A percentile compares a stretch with the other conserved stretches of the same genome.
Evolutionary conservation across 306 rosid species (phyloP).

Genomic region (Corylus avellana): DNA sequence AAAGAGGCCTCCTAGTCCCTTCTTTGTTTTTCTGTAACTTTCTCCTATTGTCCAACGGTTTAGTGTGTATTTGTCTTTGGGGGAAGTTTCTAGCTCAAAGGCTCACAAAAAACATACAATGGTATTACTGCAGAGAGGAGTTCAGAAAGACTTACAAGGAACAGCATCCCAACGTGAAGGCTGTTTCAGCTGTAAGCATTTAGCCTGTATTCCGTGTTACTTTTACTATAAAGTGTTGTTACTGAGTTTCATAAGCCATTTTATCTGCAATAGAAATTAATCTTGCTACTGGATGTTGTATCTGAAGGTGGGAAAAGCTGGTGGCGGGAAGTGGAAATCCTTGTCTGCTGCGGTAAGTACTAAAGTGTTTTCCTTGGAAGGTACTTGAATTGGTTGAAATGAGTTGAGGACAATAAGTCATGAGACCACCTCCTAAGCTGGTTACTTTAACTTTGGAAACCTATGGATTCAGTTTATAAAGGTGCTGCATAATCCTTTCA

Average conservation of each 20-base stretch:
- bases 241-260: slow-evolving; percentile 4
- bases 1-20: slow-evolving; percentile 37
- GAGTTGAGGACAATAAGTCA: slow-evolving; percentile 2
- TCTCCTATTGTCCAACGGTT: background rate
- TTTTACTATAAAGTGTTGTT: background rate
- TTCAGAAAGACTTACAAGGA: slow-evolving; percentile 35
- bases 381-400: slow-evolving; percentile 4
- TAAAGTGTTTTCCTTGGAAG: background rate
- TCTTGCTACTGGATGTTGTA: slow-evolving; percentile 16
- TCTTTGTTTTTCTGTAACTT: slow-evolving; percentile 40
- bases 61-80: background rate
- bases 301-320: slow-evolving; percentile 42
- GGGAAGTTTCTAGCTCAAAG: background rate
- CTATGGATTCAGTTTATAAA: slow-evolving; percentile 25
- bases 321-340: slow-evolving; percentile 42
- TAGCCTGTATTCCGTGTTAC: background rate
- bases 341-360: slow-evolving; percentile 26
- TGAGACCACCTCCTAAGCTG: slow-evolving; percentile 4
- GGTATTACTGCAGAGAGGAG: slow-evolving; percentile 30
- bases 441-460: slow-evolving; percentile 16
- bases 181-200: slow-evolving; percentile 40
- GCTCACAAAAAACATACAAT: background rate
- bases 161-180: slow-evolving; percentile 41
- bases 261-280: slow-evolving; percentile 11
- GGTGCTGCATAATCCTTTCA: slow-evolving; percentile 23